These are phyloP conservation scores for Phoma herbarum DNA, from an alignment of 2,329 filamentous ascomycete genomes.

Conservation along the genomic window DNA sequence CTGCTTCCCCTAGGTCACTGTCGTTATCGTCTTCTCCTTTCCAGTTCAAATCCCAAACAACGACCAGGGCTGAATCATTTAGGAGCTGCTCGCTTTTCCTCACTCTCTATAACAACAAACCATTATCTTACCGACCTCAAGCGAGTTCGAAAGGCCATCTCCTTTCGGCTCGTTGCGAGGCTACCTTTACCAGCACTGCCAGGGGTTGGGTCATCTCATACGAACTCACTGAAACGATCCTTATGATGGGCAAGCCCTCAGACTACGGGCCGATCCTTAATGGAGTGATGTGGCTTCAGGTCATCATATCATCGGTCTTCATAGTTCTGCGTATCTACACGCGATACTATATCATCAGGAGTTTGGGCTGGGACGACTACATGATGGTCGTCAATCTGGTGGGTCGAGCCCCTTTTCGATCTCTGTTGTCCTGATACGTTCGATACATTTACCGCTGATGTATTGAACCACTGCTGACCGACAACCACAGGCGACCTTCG, in stretches of 20 bases:
- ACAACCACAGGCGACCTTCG: conserved; percentile 31
- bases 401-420: conserved; percentile 7
- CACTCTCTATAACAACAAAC: background rate
- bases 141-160: background rate
- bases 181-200: background rate
- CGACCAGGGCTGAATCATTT: background rate
- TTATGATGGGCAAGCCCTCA: conserved; percentile 30
- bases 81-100: background rate
- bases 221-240: background rate
- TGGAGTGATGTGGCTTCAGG: conserved; percentile 45
- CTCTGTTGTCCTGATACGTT: background rate
- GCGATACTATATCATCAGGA: conserved; percentile 38
- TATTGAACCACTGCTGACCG: background rate
- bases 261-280: conserved; percentile 38
- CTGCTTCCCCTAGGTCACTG: background rate
- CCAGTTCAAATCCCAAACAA: background rate
- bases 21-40: background rate
- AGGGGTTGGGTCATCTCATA: background rate
- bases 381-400: conserved; percentile 43
- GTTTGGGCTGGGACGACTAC: conserved; percentile 42
- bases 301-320: conserved; percentile 36
- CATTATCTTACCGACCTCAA: too few species aligned
- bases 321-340: conserved; percentile 42
- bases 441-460: background rate
- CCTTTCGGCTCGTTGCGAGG: background rate